Conservation (phyloP, 495 filamentous ascomycete species). For the Neurospora sp. region DNA sequence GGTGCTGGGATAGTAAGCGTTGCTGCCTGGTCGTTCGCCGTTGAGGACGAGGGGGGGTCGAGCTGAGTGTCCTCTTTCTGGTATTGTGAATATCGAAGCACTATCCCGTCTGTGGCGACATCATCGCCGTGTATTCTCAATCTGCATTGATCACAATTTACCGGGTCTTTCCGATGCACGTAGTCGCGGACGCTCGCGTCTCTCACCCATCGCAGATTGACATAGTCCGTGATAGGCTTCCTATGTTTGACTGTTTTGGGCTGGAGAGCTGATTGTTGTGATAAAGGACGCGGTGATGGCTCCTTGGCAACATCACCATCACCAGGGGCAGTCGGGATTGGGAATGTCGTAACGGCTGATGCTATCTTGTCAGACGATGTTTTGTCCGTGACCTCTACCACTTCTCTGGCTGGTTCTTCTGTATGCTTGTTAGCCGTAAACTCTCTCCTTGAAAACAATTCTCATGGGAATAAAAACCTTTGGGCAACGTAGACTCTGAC, state of each 20-base stretch:
- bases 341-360: background rate
- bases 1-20: background rate
- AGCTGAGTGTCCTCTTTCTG: background rate
- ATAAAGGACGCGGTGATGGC: background rate
- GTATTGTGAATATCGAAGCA: background rate
- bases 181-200: background rate
- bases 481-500: background rate
- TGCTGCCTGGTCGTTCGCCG: background rate
- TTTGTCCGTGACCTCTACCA: background rate
- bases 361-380: background rate
- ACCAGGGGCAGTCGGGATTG: background rate
- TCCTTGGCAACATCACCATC: background rate
- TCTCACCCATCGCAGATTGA: background rate
- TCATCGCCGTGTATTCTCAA: background rate
- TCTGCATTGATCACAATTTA: background rate
- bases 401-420: background rate
- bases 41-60: background rate
- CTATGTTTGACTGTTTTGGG: background rate
- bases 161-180: background rate
- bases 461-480: background rate
- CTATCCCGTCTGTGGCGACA: background rate
- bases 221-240: background rate
- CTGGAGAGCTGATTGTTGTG: background rate
- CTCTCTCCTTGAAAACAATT: background rate
- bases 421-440: background rate